Evolutionary conservation across 1,284 basidiomycete genomes (phyloP), one percentile per base, ranked within the genome.

Genomic region (Pseudomicrostroma phylloplanum): DNA sequence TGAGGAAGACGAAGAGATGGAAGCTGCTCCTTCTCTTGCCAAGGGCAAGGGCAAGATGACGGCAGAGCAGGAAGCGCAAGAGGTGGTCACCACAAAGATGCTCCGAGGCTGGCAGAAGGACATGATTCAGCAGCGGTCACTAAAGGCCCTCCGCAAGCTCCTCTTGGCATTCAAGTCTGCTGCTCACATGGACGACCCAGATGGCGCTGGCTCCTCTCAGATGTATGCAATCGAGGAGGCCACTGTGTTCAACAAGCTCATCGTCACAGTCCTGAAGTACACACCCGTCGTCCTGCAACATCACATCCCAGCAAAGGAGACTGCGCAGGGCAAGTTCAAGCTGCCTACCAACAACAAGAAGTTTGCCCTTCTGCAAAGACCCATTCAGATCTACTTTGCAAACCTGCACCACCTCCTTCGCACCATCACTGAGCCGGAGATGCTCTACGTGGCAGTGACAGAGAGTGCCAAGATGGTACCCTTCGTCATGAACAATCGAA

Each of bases 241-340:
- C 7, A 82, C 66, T 42, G 75, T 78, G 41, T 98, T 94, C 82
- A 89, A 89, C 82, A 96, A 96, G 81, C 84, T 98, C 21, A 84
- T 98, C 40, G 85, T 87, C 13, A 96, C 93, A 1, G 83, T 92
- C 0, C 83, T 99, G 57, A 87, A 87, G 77, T 98, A 91, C 81
- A 92, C 92, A 0, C 94, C 94, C 0, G 85, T 97, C 41, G 85
- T 97, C 1, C 84, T 98, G 12, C 84, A 86, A 61, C 87, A 93
- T 73, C 92, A 96, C 76, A 84, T 90, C 46, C 93, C 94, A 0
- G 91, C 87, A 82, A 93, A 92, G 81, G 87, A 68, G 54, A 46
- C 57, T 7, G 23, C 59, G 17, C 56, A n/a, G 6, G 56, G 36
- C 23, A 67, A 69, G 58, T 67, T 71, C 69, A 73, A 86, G 2